A percentile compares a stretch with the other conserved stretches of the same genome.
Evolutionary conservation across 2,329 filamentous ascomycete genomes (phyloP).

Genomic region (Phoma sp.): DNA sequence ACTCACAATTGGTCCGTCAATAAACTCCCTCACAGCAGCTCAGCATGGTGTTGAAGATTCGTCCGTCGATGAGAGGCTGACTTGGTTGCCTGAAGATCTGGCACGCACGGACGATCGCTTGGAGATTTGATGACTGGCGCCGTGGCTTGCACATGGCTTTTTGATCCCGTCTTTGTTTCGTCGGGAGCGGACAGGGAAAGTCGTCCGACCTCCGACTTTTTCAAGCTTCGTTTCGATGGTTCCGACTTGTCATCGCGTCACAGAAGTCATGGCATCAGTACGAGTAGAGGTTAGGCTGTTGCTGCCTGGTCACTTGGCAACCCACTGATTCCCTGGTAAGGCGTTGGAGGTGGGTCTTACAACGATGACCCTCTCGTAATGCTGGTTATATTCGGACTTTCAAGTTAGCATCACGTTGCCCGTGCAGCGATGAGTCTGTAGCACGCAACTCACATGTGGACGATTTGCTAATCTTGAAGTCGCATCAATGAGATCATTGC

Average conservation of each 20-base stretch:
- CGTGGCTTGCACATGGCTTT: conserved; percentile 11
- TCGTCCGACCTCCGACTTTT: conserved; percentile 10
- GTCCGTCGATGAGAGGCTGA: conserved; percentile 9
- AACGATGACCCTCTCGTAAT: not conserved
- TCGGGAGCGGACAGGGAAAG: not conserved
- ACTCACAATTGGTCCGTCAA: not conserved
- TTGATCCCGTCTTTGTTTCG: conserved; percentile 8
- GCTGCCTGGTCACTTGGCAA: conserved; percentile 4
- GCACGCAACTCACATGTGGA: not conserved
- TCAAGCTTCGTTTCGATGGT: not conserved
- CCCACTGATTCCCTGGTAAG: not conserved
- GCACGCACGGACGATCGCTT: conserved; percentile 2
- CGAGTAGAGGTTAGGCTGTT: not conserved
- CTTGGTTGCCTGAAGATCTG: conserved; percentile 17
- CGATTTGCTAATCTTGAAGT: not conserved
- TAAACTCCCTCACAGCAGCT: not conserved
- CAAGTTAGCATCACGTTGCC: not conserved
- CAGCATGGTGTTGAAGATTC: conserved; percentile 8
- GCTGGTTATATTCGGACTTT: not conserved
- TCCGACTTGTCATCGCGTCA: conserved; percentile 8
- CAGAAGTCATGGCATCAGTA: not conserved
- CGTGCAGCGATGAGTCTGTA: not conserved
- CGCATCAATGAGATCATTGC: not conserved
- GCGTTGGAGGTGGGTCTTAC: not conserved
- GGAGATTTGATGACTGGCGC: conserved; percentile 2